These are phyloP conservation scores for Apiospora phragmitis DNA, from an alignment of 2,329 filamentous ascomycete genomes.

Conservation along the genomic window DNA sequence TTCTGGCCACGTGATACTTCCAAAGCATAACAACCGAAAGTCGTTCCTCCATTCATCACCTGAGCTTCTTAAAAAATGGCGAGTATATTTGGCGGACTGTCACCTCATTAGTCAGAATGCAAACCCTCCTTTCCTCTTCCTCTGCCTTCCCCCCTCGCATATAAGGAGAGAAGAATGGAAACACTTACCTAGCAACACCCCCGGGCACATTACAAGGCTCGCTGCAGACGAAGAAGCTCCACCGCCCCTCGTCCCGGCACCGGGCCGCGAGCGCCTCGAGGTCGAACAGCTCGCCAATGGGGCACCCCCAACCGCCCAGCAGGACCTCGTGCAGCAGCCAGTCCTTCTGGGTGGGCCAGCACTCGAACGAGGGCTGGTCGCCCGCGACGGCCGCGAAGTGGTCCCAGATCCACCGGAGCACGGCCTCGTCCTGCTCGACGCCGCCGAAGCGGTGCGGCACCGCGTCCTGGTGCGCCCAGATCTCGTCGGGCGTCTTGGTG, in stretches of 20 bases:
- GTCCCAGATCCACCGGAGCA: slow-evolving; percentile 43
- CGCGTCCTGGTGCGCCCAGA: slow-evolving; percentile 36
- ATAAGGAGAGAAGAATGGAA: neutral
- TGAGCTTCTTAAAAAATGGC: slow-evolving; percentile 33
- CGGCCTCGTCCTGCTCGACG: slow-evolving; percentile 27
- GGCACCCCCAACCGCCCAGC: slow-evolving; percentile 22
- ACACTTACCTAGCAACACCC: slow-evolving; percentile 23
- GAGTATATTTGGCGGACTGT: slow-evolving; percentile 36
- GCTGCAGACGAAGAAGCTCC: slow-evolving; percentile 23
- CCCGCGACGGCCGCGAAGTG: slow-evolving; percentile 43
- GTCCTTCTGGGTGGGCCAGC: slow-evolving; percentile 25
- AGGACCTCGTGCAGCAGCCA: slow-evolving; percentile 25
- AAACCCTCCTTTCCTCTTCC: neutral
- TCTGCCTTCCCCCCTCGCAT: neutral
- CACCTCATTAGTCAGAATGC: neutral
- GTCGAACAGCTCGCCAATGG: slow-evolving; percentile 24
- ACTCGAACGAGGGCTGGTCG: slow-evolving; percentile 41
- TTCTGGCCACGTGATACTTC: neutral
- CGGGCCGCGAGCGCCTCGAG: slow-evolving; percentile 18
- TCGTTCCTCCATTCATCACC: neutral
- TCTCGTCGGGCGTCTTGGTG: slow-evolving; percentile 17
- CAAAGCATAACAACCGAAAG: neutral
- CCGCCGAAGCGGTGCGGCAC: slow-evolving; percentile 46
- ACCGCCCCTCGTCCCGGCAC: slow-evolving; percentile 10
- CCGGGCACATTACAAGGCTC: slow-evolving; percentile 21